A percentile compares a stretch with the other conserved stretches of the same genome.
Conservation (phyloP, 441 rosid species). For the Lepidium campestre region DNA sequence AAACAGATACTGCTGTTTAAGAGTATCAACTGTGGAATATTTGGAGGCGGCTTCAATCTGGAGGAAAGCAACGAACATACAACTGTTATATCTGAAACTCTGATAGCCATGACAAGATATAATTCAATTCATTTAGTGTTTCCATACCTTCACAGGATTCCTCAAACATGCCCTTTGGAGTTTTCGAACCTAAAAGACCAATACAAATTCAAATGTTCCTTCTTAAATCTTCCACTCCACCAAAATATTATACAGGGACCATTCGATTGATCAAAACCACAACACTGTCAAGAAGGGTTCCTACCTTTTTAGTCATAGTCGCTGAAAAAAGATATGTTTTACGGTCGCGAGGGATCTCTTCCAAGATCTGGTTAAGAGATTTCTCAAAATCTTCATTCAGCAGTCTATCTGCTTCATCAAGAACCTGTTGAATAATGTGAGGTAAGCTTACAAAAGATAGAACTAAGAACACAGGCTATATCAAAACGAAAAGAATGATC, state of each 20-base stretch:
- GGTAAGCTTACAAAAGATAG: neutral
- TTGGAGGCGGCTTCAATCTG: conserved; percentile 93
- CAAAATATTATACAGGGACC: neutral
- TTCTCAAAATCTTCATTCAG: conserved; percentile 96
- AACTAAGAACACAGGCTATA: neutral
- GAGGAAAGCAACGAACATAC: conserved; percentile 5
- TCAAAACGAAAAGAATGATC: neutral
- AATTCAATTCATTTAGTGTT: neutral
- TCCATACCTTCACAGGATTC: conserved; percentile 83
- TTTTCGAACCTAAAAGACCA: conserved; percentile 61
- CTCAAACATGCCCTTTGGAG: conserved; percentile 91
- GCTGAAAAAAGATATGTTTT: conserved; percentile 91
- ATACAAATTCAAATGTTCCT: conserved; percentile 9
- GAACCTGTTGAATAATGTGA: conserved; percentile 46
- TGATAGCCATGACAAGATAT: neutral
- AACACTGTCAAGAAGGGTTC: neutral
- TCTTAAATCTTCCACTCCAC: neutral
- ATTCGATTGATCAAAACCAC: neutral
- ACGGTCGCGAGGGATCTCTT: conserved; percentile 62
- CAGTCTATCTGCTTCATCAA: conserved; percentile 96
- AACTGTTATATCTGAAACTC: conserved; percentile 2
- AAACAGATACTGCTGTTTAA: conserved; percentile 76
- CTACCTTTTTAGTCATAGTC: conserved; percentile 95
- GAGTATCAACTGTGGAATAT: conserved; percentile 87
- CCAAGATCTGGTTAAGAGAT: conserved; percentile 74